phyloP scores from a whole-genome alignment of 108 stramenopile genomes.

The Aureococcus anophagefferens region DNA sequence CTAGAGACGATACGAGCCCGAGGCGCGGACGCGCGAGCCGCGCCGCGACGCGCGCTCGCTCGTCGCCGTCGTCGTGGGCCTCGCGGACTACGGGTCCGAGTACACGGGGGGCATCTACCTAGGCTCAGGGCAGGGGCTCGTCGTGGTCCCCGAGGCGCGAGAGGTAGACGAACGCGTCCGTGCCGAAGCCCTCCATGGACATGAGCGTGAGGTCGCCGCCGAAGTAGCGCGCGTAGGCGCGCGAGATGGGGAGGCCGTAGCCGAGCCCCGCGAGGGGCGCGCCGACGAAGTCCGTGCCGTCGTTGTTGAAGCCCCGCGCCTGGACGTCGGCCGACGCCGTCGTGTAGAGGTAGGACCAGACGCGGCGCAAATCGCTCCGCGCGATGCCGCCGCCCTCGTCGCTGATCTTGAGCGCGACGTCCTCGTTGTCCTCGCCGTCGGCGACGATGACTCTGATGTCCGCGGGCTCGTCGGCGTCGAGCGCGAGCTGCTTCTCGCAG shows the following conservation, averaged over 20 bases:
- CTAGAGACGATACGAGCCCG: too few relatives aligned
- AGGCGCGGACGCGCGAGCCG: too few relatives aligned
- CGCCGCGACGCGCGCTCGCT: too few relatives aligned
- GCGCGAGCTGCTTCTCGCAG: slow-evolving; percentile 68
- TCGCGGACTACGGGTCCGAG: too few relatives aligned
- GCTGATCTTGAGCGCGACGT: slow-evolving; percentile 94
- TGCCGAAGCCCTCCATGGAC: slow-evolving; percentile 99
- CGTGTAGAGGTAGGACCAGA: slow-evolving; percentile 89
- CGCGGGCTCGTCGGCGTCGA: slow-evolving; percentile 71
- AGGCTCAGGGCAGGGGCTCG: slow-evolving; percentile 59
- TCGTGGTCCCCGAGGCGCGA: slow-evolving; percentile 63
- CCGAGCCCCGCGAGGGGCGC: slow-evolving; percentile 94
- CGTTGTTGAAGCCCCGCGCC: slow-evolving; percentile 55
- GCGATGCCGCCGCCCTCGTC: slow-evolving; percentile 99
- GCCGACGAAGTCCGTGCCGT: slow-evolving; percentile 69
- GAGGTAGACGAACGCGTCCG: slow-evolving; percentile 94
- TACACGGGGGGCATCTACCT: too few relatives aligned
- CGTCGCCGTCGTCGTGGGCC: too few relatives aligned
- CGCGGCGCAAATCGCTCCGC: slow-evolving; percentile 75
- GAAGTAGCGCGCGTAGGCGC: slow-evolving; percentile 92
- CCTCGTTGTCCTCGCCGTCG: slow-evolving; percentile 92
- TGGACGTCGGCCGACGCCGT: slow-evolving; percentile 75
- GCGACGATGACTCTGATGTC: slow-evolving; percentile 93
- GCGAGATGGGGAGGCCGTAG: slow-evolving; percentile 93
- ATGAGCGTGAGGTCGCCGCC: slow-evolving; percentile 94